Evolutionary conservation across 306 rosid genomes (phyloP), one percentile per base, ranked within the genome.

Genomic region (Glycine soja): DNA sequence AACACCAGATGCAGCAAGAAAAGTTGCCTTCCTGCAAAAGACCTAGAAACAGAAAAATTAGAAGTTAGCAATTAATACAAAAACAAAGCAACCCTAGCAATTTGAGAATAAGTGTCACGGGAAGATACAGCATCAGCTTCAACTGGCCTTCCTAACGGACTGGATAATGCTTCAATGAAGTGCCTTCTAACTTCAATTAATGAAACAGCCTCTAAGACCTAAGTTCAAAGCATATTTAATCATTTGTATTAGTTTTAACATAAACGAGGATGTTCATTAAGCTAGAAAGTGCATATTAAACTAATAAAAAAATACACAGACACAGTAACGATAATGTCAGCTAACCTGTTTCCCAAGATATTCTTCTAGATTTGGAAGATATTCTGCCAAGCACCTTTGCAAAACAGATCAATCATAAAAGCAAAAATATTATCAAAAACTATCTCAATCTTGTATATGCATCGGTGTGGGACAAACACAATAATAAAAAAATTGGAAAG

Each of bases 331-430:
- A 64, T 38, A 43, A 78, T 63, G 61, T 74, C 73, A 76, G 81
- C 90, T 71, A 68, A 96, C 99, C 98, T 96, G 98, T 87, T 92
- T 92, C 88, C 79, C 91, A 69, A 96, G 93, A 81, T 86, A 83
- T 88, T 96, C 98, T 89, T 96, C 99, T 15, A 96, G 84, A 84
- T 92, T 91, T 63, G 87, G 87, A 72, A 96, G 96, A 83, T 92
- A 96, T 88, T 96, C 87, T 51, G 97, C 99, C 92, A 93, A 86
- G 86, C 99, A 96, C 99, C 99, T 93, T 69, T 40, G 58, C 36
- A 67, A 80, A 77, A 42, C 62, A 69, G 70, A 80, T 75, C 75
- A 76, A 74, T 18, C 78, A 77, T 40, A 71, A 62, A 66, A 84
- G 75, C 69, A 75, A 74, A 66, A 58, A 75, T 51, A 4, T 24